Conservation (phyloP, 2,329 filamentous ascomycete species). For the Aspergillus sp. region DNA sequence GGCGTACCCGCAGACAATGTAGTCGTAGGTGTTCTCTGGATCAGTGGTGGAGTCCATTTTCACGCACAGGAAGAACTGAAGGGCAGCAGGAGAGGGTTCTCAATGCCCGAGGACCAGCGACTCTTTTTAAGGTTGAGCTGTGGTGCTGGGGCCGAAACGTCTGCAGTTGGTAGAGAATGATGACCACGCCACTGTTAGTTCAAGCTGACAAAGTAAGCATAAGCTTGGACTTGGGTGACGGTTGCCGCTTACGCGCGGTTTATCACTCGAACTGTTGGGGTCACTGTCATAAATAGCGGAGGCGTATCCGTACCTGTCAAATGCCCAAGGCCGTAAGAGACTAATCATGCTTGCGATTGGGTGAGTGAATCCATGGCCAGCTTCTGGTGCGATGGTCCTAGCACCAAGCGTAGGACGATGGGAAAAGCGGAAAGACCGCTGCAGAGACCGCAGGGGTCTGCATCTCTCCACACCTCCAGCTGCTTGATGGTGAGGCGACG, state of each 20-base stretch:
- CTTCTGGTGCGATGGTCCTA: background rate
- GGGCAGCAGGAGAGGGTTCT: background rate
- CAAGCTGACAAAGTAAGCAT: background rate
- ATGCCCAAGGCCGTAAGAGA: background rate
- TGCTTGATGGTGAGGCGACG: background rate
- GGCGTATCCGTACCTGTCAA: background rate
- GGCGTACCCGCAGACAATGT: conserved; percentile 37
- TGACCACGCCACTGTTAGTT: background rate
- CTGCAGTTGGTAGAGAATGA: background rate
- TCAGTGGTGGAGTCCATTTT: conserved; percentile 21
- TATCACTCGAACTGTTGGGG: background rate
- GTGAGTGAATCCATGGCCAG: no score
- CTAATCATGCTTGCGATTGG: background rate
- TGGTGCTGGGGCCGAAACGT: background rate
- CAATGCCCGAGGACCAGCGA: background rate
- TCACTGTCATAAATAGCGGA: background rate
- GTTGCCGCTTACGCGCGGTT: background rate
- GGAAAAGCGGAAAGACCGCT: background rate
- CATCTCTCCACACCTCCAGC: background rate
- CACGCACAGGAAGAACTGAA: background rate
- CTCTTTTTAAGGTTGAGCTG: background rate
- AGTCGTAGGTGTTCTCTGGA: conserved; percentile 29
- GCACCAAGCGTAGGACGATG: background rate
- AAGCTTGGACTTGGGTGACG: no score
- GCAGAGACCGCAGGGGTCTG: background rate